Percentiles rank a stretch among this genome's conserved stretches.
phyloP scores from a whole-genome alignment of 176 grass and related monocot species.

The Aegilops longissima region DNA sequence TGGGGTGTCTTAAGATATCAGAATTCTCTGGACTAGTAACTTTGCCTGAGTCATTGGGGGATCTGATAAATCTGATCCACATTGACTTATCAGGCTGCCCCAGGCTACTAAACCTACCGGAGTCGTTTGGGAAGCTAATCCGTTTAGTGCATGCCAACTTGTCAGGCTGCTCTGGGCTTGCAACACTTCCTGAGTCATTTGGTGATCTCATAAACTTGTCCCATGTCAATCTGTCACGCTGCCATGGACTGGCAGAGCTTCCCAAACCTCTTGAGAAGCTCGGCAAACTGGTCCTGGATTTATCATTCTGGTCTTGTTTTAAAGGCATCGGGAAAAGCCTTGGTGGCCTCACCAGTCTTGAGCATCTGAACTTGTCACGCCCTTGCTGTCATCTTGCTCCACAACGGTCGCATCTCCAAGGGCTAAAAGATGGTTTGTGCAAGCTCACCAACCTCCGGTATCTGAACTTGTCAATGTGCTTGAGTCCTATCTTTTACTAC shows the following conservation, averaged over 20 bases:
- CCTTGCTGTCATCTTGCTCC: neutral
- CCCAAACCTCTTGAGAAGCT: neutral
- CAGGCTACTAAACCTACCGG: too few species aligned
- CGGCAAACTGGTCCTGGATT: neutral
- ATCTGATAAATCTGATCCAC: neutral
- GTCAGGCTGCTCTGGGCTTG: neutral
- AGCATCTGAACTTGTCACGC: neutral
- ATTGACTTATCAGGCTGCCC: too few species aligned
- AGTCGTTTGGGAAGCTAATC: too few species aligned
- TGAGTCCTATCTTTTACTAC: neutral
- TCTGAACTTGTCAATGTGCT: slow-evolving; percentile 6
- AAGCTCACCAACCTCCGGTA: neutral
- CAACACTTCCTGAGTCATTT: neutral
- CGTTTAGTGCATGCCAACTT: too few species aligned
- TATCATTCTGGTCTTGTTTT: neutral
- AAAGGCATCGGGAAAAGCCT: neutral
- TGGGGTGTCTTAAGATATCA: too few species aligned
- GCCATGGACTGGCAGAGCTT: neutral
- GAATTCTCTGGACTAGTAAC: neutral
- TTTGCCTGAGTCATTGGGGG: neutral
- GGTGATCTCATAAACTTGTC: too few species aligned
- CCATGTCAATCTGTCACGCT: neutral
- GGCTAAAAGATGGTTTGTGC: neutral
- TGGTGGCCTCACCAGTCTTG: neutral
- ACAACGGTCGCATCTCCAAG: neutral